Base-by-base conservation (phyloP, 176 grass and related monocot genomes). In the Alloteropsis semialata region DNA sequence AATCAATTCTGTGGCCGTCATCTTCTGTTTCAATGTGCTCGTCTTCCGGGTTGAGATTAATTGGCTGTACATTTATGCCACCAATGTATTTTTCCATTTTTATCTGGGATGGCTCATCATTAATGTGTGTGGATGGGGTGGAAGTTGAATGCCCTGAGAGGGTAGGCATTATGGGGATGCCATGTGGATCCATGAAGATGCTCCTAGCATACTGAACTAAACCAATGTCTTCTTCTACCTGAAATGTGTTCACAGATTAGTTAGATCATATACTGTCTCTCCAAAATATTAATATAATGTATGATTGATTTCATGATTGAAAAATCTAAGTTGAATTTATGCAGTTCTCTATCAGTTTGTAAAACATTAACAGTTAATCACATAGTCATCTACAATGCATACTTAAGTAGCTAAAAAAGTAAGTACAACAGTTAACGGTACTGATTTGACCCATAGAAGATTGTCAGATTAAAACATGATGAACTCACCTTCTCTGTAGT, bases 71-170 rank as follows among this genome's bases (percentile, higher is more conserved):
- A 34, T 85, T 75, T 84, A 18, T 15, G 6, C 43, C 54, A 55
- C 21, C 8, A 32, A 18, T 39, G 39, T 21, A 10, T 55, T 18
- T 43, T 58, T 68, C 59, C 60, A 44, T 65, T 57, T 84, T 75
- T 5, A 65, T 56, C 36, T 82, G 78, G 19, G 69, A 79, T 27
- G 42, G 25, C 0, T 74, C 44, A 9, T 80, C 75, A 63, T 80
- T 79, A 41, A 32, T 84, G 59, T 85, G 77, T 1, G 78, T 41
- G 27, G 85, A 58, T 44, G 79, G 93, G 74, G 88, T 92, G 46
- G 93, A 99, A 19, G 88, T 95, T 69, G 95, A 98, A 36, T 95
- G 88, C 46, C 89, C 88, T 19, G 91, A 99, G 28, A 91, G 38
- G n/a, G 80, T 87, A 19, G 96, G 85, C 83, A 83, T 81, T 62